Evolutionary conservation across 768 basidiomycete genomes (phyloP), one percentile per base, ranked within the genome.

Genomic region (Lentinula boryana): DNA sequence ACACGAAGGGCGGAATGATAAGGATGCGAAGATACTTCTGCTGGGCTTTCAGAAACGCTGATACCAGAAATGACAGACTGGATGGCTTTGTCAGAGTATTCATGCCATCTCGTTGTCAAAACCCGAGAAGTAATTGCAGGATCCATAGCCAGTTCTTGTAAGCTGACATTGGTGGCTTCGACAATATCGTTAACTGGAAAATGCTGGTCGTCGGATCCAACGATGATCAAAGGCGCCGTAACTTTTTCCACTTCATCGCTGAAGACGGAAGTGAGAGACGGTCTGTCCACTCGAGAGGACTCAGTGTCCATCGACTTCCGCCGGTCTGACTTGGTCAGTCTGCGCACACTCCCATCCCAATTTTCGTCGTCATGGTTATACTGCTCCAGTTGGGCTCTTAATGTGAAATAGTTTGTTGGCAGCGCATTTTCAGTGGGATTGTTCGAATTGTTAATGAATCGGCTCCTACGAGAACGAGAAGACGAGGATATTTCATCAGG

Each of bases 61-160:
- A 88, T 70, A 18, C 72, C 73, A 0, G 88, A 80, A 23, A 92
- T 81, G 3, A 84, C 79, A 15, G 78, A 74, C 62, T 87, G 84
- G 46, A 93, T 87, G 1, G 81, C 86, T 53, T 89, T 84, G 70
- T 93, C 89, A 2, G 89, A 85, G 65, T 84, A 86, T 23, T 84
- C 81, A 67, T 93, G 91, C 90, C 91, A 94, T 68, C 77, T 81
- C 8, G 84, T 88, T 2, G 79, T 75, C 16, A 93, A 78, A 10
- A 92, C 78, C 61, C 84, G 79, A 1, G 77, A 69, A 1, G 76
- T 72, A 12, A 77, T 63, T 2, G 66, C 46, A 32, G 75, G 57
- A 21, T 66, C 66, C 44, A 79, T 69, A 6, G 46, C 49, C 32
- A 63, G 38, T 41, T 52, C 41, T 16, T 36, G 27, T 33, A 54